Evolutionary conservation across 179 eudicot species (phyloP).

Genomic region (Silene noctiflora): DNA sequence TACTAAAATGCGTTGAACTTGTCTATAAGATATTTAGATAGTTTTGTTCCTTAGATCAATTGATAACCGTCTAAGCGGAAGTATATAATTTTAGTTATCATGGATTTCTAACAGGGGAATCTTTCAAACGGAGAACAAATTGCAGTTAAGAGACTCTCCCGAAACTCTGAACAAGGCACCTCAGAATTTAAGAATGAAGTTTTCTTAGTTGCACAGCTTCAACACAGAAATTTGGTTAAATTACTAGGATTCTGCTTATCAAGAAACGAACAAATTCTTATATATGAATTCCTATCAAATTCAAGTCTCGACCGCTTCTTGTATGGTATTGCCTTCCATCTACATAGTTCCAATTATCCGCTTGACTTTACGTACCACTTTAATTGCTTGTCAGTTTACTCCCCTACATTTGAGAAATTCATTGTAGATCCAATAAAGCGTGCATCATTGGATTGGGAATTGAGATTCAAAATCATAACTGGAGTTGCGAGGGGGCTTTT

Average conservation of each 20-base stretch:
- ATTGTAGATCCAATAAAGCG: constrained; percentile 13
- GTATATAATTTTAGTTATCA: neutral
- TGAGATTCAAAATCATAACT: constrained; percentile 10
- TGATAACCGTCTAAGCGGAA: neutral
- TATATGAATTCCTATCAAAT: constrained; percentile 24
- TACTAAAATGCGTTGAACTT: neutral
- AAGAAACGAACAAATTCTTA: constrained; percentile 32
- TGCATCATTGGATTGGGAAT: constrained; percentile 10
- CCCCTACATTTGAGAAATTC: neutral
- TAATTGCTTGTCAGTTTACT: too few species aligned
- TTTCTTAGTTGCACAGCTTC: constrained; percentile 15
- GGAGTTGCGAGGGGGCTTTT: constrained; percentile 30
- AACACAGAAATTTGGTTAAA: constrained; percentile 19
- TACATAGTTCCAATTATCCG: too few species aligned
- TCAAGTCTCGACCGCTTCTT: constrained; percentile 6
- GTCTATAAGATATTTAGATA: too few species aligned
- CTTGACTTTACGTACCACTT: too few species aligned
- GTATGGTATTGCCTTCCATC: constrained; percentile 4
- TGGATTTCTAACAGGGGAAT: neutral
- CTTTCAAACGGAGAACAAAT: constrained; percentile 8
- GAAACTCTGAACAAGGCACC: constrained; percentile 13
- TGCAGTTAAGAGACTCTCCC: constrained; percentile 20
- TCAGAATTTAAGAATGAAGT: constrained; percentile 22
- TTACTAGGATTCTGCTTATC: constrained; percentile 19
- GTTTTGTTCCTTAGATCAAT: too few species aligned